Conservation (phyloP, 106 monocot species). For the Ottelia alismoides region DNA sequence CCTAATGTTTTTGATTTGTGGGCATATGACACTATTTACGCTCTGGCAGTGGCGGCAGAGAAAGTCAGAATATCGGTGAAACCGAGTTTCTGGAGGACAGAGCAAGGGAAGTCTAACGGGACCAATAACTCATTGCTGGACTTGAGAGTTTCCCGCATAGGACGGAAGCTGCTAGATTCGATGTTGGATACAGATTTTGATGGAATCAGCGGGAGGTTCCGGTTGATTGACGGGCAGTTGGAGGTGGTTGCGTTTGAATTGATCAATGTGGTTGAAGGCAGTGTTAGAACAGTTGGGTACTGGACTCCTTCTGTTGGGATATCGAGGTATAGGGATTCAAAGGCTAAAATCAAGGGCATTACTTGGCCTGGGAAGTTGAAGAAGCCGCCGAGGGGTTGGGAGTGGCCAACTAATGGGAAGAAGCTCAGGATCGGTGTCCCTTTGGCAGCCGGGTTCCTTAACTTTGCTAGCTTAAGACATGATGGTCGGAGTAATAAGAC, state of each 20-base stretch:
- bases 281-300: neutral
- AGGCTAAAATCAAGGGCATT: neutral
- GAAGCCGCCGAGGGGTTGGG: neutral
- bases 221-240: conserved; percentile 6
- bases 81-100: too few species aligned
- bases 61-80: too few species aligned
- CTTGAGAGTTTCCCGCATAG: neutral
- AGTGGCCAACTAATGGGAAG: neutral
- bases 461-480: neutral
- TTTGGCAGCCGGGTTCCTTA: neutral
- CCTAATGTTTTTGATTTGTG: conserved; percentile 38
- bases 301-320: conserved; percentile 1
- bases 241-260: neutral
- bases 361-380: conserved; percentile 1
- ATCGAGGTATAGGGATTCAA: neutral
- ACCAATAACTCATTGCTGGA: neutral
- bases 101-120: too few species aligned
- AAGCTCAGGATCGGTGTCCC: conserved; percentile 5
- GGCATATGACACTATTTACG: conserved; percentile 64
- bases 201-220: conserved; percentile 5
- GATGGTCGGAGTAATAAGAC: neutral
- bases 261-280: conserved; percentile 3
- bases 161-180: neutral
- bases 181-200: conserved; percentile 1
- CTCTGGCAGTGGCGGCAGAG: conserved; percentile 35